A percentile compares a stretch with the other conserved stretches of the same genome.
Conservation (phyloP, 352 stramenopile species). For the Pseudoperonospora humuli region DNA sequence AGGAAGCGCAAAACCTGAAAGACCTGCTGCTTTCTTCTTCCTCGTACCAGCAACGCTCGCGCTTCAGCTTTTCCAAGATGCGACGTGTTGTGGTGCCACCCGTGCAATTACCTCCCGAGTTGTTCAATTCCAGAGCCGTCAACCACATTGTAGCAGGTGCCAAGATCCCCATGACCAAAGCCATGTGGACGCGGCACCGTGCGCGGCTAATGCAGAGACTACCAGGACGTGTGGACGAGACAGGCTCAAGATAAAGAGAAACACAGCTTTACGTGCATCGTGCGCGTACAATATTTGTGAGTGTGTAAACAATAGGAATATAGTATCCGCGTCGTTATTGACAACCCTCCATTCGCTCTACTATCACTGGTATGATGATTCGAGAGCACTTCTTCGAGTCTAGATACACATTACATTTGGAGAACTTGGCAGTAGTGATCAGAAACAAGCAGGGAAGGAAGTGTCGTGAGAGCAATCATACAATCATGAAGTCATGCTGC, state of each 20-base stretch:
- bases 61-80: constrained; percentile 35
- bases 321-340: too few relatives aligned
- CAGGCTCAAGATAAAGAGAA: constrained; percentile 16
- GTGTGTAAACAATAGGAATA: too few relatives aligned
- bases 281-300: neutral
- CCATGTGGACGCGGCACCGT: constrained; percentile 34
- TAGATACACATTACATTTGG: too few relatives aligned
- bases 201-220: constrained; percentile 28
- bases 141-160: constrained; percentile 34
- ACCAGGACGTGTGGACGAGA: constrained; percentile 34
- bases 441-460: too few relatives aligned
- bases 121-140: constrained; percentile 26
- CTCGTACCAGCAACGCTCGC: constrained; percentile 9
- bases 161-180: constrained; percentile 44
- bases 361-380: too few relatives aligned
- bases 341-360: too few relatives aligned
- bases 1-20: constrained; percentile 26
- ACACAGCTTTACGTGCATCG: too few relatives aligned
- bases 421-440: too few relatives aligned
- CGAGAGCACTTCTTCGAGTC: too few relatives aligned
- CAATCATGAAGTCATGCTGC: too few relatives aligned
- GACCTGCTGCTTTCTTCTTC: constrained; percentile 12
- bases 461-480: too few relatives aligned
- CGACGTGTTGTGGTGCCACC: constrained; percentile 33
- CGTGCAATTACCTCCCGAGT: constrained; percentile 32